Evolutionary conservation across 257 asterid species (phyloP).

Genomic region (Solanum piurae): DNA sequence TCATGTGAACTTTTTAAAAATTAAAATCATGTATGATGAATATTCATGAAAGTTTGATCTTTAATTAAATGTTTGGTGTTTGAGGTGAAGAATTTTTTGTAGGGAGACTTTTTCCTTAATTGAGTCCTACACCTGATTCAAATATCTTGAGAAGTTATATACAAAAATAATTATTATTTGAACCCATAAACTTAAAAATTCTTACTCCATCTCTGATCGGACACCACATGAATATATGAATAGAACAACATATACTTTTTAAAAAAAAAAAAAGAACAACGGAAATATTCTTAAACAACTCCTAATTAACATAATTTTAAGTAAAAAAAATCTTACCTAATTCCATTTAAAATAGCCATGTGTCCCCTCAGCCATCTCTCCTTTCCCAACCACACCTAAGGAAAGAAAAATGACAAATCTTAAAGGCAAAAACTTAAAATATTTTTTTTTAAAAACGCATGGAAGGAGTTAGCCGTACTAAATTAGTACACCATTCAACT

Average conservation of each 20-base stretch:
- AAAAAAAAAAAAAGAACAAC: background rate
- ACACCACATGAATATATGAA: background rate
- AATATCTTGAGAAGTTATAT: background rate
- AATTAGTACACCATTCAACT: background rate
- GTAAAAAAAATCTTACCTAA: background rate
- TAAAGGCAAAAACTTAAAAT: background rate
- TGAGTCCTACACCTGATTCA: background rate
- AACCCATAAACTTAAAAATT: background rate
- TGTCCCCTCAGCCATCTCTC: background rate
- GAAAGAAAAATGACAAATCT: background rate
- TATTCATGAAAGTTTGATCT: background rate
- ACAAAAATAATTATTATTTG: background rate
- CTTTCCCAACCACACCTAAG: background rate
- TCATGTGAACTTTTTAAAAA: background rate
- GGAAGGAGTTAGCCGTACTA: background rate
- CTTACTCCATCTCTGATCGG: accelerated
- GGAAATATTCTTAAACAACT: background rate
- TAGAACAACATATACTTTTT: background rate
- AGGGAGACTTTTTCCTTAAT: background rate
- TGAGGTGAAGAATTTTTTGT: accelerated
- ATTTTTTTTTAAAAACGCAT: background rate
- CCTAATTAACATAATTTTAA: background rate
- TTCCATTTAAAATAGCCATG: background rate
- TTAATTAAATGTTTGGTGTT: background rate
- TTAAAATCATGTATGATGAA: background rate